Evolutionary conservation across 148 eudicot genomes (phyloP), one percentile per base, ranked within the genome.

Genomic region (Rhododendron simsii): DNA sequence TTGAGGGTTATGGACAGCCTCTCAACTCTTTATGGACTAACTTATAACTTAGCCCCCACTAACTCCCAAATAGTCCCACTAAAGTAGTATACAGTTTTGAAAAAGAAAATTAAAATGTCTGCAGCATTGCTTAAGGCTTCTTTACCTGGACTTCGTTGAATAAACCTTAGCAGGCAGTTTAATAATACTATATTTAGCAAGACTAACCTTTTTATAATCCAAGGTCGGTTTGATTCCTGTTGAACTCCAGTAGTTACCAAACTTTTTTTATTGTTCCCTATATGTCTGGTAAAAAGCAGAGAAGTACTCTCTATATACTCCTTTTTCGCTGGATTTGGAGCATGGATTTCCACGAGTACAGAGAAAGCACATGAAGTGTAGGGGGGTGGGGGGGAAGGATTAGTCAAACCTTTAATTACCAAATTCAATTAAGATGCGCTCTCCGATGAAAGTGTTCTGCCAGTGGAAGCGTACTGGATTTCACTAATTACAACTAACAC

Each of bases 141-240:
- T 48, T 48, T 48, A 10, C 13, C 13, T 48, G 2, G 13, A 48
- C 13, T 48, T 48, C 50, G 51, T 48, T 48, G 1, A 48, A 8
- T 48, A 48, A 48, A 73, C 30, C 7, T 6, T 6, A 41, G 45
- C 45, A 6, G 45, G 45, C 7, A 41, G 7, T 41, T 41, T 6
- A 41, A 41, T 0, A 41, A 41, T 6, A 41, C 44, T 41, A 5
- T 41, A 37, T 37, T 37, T 39, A 39, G 0, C 39, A 76, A 75
- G 86, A 77, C 83, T 30, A 87, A 63, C 85, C 78, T 83, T 87
- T 83, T 44, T 20, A 50, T 53, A 83, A 87, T 87, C 85, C 82
- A 86, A 71, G 81, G 85, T 77, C 61, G 33, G 81, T 53, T 53
- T 2, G 83, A 33, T 78, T 87, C 77, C 57, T 63, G 26, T 76